These are phyloP conservation scores for Fusarium torreyae DNA, from an alignment of 2,329 filamentous ascomycete species.

Conservation along the genomic window DNA sequence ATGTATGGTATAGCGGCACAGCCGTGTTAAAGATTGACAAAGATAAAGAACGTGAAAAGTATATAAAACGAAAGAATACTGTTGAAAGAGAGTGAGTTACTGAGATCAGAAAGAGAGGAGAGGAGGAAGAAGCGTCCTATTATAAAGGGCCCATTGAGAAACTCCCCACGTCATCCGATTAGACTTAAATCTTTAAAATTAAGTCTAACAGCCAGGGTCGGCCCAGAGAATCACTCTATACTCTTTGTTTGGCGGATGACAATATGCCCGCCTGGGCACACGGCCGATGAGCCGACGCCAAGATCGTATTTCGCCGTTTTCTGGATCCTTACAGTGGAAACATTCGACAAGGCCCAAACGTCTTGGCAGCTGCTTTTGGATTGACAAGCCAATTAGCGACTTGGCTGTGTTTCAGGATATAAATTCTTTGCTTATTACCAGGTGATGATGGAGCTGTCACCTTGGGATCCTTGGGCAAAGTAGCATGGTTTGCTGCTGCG, in stretches of 20 bases:
- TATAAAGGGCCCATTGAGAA: slow-evolving; percentile 15
- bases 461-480: neutral
- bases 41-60: slow-evolving; percentile 20
- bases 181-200: slow-evolving; percentile 26
- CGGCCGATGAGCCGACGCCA: slow-evolving; percentile 6
- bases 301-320: slow-evolving; percentile 17
- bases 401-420: slow-evolving; percentile 29
- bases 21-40: slow-evolving; percentile 31
- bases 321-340: slow-evolving; percentile 17
- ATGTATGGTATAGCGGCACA: slow-evolving; percentile 21
- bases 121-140: neutral
- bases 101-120: neutral
- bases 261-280: slow-evolving; percentile 44
- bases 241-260: slow-evolving; percentile 40
- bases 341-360: slow-evolving; percentile 19
- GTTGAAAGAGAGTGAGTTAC: slow-evolving; percentile 15
- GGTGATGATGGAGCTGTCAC: neutral
- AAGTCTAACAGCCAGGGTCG: slow-evolving; percentile 16
- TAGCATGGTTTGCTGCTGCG: neutral
- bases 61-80: slow-evolving; percentile 17
- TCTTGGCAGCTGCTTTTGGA: slow-evolving; percentile 11
- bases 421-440: slow-evolving; percentile 1
- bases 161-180: neutral
- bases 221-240: slow-evolving; percentile 7
- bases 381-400: slow-evolving; percentile 15